Evolutionary conservation across 306 rosid genomes (phyloP), one percentile per base, ranked within the genome.

Genomic region (Castanea sativa): DNA sequence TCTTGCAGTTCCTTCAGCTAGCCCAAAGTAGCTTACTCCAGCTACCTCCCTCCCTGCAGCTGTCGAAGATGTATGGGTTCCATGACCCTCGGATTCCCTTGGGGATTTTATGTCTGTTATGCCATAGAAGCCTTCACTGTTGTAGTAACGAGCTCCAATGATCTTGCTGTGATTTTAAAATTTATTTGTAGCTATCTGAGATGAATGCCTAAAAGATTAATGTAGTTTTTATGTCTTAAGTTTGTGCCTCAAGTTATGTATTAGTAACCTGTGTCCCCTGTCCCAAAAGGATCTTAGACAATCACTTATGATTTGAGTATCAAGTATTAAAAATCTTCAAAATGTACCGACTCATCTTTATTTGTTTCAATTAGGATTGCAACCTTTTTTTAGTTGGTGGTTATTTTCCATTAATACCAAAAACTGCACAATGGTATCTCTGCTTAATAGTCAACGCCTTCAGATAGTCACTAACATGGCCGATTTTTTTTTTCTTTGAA

Each of bases 141-240:
- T 57, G 79, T 82, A 85, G 72, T 12, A 79, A 21, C 86, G 71
- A 6, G 86, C 86, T 56, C 89, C 78, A 9, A 85, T 85, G 29
- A 85, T 29, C 76, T 82, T 82, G 53, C 86, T 35, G 41, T 35
- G 41, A 35, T 35, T 35, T 35, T 3, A 16, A 14, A 67, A 23
- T 21, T 6, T 59, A 13, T 21, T 29, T 29, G 21, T 64, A 29
- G 41, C 69, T 29, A 63, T 14, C 69, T 30, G 10, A 30, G 43
- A 27, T 63, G 21, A 15, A 16, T 5, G 45, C 10, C 20, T 29
- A 1, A 64, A 15, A 15, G 41, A 15, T 63, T 19, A 29, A n/a
- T 56, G 4, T 21, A 4, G 4, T 56, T 19, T 19, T 6, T 8
- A 20, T 18, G 27, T n/a, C 61, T 7, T 56, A n/a, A 56, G 61